A percentile compares a stretch with the other conserved stretches of the same genome.
phyloP scores from a whole-genome alignment of 2,329 filamentous ascomycete species.

The Aspergillus fijiensis region DNA sequence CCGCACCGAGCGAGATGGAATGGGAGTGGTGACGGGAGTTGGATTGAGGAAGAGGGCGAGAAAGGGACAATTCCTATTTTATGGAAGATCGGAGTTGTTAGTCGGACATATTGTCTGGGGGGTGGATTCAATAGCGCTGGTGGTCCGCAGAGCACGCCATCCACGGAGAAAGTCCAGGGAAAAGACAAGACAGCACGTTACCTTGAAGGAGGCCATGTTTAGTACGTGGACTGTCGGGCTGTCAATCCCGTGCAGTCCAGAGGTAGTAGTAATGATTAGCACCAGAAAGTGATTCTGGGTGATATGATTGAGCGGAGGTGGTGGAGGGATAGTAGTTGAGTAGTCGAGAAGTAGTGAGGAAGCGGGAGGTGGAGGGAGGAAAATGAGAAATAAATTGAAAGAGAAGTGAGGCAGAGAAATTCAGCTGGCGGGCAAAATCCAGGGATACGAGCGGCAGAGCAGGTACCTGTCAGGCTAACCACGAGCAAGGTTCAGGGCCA shows the following conservation, averaged over 20 bases:
- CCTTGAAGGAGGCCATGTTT: conserved; percentile 44
- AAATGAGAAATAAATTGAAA: conserved; percentile 3
- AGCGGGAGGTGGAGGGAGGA: conserved; percentile 1
- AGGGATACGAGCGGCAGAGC: conserved; percentile 9
- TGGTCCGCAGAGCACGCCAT: neutral
- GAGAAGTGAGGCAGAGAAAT: conserved; percentile 4
- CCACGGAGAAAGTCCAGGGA: conserved; percentile 3
- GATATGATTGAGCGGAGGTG: neutral
- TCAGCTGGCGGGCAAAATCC: conserved; percentile 9
- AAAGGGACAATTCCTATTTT: conserved; percentile 51
- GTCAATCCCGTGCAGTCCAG: conserved; percentile 29
- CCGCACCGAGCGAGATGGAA: conserved; percentile 72
- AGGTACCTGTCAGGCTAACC: conserved; percentile 17
- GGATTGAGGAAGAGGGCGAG: conserved; percentile 66
- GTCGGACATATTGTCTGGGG: neutral
- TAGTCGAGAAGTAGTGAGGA: neutral
- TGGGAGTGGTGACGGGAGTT: conserved; percentile 77
- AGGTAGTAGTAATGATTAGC: conserved; percentile 10
- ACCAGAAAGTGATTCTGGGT: conserved; percentile 1
- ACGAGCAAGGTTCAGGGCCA: conserved; percentile 11
- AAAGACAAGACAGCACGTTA: conserved; percentile 20
- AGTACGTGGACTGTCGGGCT: conserved; percentile 31
- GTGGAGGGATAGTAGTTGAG: neutral
- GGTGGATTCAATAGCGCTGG: neutral
- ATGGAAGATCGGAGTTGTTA: conserved; percentile 1